Conservation (phyloP, 768 basidiomycete species). For the Boletellus ananas region DNA sequence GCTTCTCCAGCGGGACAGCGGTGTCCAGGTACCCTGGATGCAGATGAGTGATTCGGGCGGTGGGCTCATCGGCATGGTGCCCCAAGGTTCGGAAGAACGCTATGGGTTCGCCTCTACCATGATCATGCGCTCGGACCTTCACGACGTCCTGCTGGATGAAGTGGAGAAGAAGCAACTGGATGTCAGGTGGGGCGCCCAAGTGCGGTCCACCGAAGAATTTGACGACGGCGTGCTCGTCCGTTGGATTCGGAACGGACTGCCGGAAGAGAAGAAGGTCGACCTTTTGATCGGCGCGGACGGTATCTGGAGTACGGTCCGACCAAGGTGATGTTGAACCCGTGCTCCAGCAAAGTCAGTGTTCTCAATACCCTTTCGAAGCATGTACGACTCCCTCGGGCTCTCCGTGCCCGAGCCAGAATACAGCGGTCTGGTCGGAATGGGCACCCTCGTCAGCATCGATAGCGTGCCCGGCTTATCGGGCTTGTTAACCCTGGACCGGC, state of each 20-base stretch:
- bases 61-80: conserved; percentile 19
- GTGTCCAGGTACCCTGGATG: conserved; percentile 18
- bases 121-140: conserved; percentile 27
- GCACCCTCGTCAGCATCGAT: conserved; percentile 15
- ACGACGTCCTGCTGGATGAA: conserved; percentile 31
- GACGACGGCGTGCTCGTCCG: conserved; percentile 24
- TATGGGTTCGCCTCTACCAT: conserved; percentile 26
- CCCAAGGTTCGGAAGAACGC: conserved; percentile 26
- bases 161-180: conserved; percentile 18
- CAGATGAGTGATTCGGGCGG: conserved; percentile 22
- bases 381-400: conserved; percentile 20
- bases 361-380: conserved; percentile 13
- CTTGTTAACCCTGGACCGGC: conserved; percentile 17
- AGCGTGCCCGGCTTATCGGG: conserved; percentile 19
- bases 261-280: conserved; percentile 26
- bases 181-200: conserved; percentile 22
- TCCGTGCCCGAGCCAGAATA: conserved; percentile 24
- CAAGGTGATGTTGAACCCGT: conserved; percentile 12
- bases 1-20: conserved; percentile 22
- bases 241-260: conserved; percentile 20
- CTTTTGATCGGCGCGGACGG: conserved; percentile 31
- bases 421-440: conserved; percentile 27
- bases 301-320: conserved; percentile 28
- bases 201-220: conserved; percentile 22
- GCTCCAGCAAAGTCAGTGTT: neutral